Conservation (phyloP, 2,329 filamentous ascomycete species). For the Gremmenia infestans region DNA sequence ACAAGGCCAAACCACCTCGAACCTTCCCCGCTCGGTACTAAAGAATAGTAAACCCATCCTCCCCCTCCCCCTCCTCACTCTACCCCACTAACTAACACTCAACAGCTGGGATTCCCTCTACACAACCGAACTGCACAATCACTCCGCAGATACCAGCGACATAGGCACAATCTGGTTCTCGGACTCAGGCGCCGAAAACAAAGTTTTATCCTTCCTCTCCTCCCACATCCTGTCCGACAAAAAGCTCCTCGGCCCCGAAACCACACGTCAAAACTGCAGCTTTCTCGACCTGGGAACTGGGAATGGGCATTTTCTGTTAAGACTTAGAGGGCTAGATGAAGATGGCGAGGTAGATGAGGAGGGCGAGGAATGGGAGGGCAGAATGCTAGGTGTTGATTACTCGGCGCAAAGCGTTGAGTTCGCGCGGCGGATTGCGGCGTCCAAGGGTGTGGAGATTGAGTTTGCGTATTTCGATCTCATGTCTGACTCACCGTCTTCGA, state of each 20-base stretch:
- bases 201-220: conserved; percentile 61
- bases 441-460: conserved; percentile 30
- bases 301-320: conserved; percentile 86
- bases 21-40: conserved; percentile 75
- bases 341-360: conserved; percentile 22
- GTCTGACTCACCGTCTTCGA: conserved; percentile 33
- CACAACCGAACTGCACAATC: conserved; percentile 64
- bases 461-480: conserved; percentile 52
- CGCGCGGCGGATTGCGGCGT: conserved; percentile 56
- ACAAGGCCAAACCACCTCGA: conserved; percentile 60
- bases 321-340: conserved; percentile 52
- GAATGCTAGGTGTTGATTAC: conserved; percentile 86
- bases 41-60: conserved; percentile 66
- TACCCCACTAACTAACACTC: background rate
- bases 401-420: conserved; percentile 69
- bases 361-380: conserved; percentile 49
- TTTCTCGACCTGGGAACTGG: conserved; percentile 90
- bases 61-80: background rate
- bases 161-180: conserved; percentile 95
- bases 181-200: conserved; percentile 81
- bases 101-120: conserved; percentile 73
- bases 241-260: conserved; percentile 12
- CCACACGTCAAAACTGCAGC: conserved; percentile 36
- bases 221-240: conserved; percentile 13
- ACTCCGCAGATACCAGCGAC: conserved; percentile 66